A percentile compares a stretch with the other conserved stretches of the same genome.
These are phyloP conservation scores for Quaeritorhiza haematococci DNA, from an alignment of 371 early-diverging fungal genomes.

Conservation along the genomic window DNA sequence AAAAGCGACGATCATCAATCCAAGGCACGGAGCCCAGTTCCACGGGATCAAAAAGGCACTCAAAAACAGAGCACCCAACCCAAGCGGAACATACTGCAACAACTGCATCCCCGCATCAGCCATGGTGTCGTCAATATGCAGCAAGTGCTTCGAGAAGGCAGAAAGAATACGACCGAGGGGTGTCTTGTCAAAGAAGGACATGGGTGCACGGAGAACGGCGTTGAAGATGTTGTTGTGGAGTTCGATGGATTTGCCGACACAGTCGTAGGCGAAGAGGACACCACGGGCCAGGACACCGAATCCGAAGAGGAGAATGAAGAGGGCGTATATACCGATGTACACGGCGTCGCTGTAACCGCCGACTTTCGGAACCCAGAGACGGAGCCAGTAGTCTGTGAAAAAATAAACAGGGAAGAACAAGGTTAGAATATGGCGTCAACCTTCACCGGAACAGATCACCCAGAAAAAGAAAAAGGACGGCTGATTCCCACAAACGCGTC, in stretches of 20 bases:
- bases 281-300: conserved; percentile 32
- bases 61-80: conserved; percentile 38
- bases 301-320: conserved; percentile 31
- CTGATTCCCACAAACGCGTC: too few relatives aligned
- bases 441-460: too few relatives aligned
- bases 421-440: neutral
- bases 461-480: too few relatives aligned
- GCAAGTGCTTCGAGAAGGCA: conserved; percentile 48
- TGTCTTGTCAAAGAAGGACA: conserved; percentile 79
- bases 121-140: conserved; percentile 43
- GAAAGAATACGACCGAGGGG: conserved; percentile 82
- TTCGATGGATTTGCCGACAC: neutral
- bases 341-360: conserved; percentile 29
- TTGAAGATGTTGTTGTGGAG: conserved; percentile 39
- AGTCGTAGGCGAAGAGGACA: neutral
- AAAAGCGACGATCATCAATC: too few relatives aligned
- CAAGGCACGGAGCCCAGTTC: conserved; percentile 39
- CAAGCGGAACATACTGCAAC: conserved; percentile 33
- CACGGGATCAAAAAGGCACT: conserved; percentile 36
- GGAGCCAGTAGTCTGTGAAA: conserved; percentile 45
- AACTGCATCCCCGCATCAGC: conserved; percentile 34
- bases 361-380: too few relatives aligned
- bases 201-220: conserved; percentile 62
- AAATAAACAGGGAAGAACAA: neutral
- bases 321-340: conserved; percentile 52